Evolutionary conservation across 2,329 filamentous ascomycete species (phyloP).

Genomic region (Capronia coronata): DNA sequence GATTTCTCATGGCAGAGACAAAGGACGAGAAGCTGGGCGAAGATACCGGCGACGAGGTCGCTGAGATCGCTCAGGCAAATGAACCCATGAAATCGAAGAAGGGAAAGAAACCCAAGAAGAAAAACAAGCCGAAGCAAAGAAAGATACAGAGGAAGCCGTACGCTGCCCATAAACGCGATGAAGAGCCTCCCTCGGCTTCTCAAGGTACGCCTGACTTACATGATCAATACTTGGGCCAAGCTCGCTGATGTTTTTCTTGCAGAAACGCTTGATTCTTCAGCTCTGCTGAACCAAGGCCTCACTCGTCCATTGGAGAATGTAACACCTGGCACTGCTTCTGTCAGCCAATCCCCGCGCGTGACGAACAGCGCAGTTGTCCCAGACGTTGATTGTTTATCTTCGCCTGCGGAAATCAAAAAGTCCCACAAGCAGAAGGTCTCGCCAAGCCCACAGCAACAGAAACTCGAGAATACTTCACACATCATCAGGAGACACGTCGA

Average conservation of each 20-base stretch:
- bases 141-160: not conserved
- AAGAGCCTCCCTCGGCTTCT: not conserved
- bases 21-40: too few relatives aligned
- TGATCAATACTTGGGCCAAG: not conserved
- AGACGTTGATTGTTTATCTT: too few relatives aligned
- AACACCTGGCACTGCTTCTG: too few relatives aligned
- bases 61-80: not conserved
- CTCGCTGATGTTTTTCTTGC: not conserved
- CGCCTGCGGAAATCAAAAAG: too few relatives aligned
- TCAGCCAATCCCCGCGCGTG: too few relatives aligned
- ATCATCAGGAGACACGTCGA: not conserved
- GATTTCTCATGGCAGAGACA: too few relatives aligned
- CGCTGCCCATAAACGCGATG: not conserved
- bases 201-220: not conserved
- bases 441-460: not conserved
- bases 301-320: not conserved
- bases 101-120: not conserved
- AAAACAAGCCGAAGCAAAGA: not conserved
- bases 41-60: not conserved
- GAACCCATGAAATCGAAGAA: conserved; percentile 1
- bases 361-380: too few relatives aligned
- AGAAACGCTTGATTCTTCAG: not conserved
- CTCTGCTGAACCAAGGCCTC: not conserved
- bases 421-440: too few relatives aligned
- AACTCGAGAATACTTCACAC: too few relatives aligned